Evolutionary conservation across 148 eudicot species (phyloP).

Genomic region (Camellia japonica): DNA sequence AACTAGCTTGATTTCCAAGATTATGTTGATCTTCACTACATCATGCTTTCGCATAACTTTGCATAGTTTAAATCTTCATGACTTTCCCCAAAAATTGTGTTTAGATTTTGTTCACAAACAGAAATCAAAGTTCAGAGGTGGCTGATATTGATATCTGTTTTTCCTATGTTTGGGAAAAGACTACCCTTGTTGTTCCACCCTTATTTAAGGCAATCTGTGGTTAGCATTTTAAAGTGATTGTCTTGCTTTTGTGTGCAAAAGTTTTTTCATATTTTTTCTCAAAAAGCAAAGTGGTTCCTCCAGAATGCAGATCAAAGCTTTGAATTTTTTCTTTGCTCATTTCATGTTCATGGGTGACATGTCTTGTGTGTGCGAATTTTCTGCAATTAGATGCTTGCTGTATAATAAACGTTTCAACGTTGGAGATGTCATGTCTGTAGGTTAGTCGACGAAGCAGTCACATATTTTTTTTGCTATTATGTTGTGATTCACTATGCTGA

Average conservation of each 20-base stretch:
- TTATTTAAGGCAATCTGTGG: background rate
- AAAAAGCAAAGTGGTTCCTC: background rate
- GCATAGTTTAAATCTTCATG: background rate
- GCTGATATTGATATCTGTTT: background rate
- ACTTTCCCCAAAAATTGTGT: background rate
- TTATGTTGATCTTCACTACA: background rate
- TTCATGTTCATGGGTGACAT: background rate
- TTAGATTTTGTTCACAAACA: background rate
- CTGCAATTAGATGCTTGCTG: background rate
- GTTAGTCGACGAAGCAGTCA: background rate
- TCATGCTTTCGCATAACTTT: background rate
- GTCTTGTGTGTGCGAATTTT: background rate
- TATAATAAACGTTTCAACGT: background rate
- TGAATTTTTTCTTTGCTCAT: background rate
- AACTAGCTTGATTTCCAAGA: background rate
- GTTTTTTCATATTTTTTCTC: background rate
- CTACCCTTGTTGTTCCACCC: background rate
- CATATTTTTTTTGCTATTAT: background rate
- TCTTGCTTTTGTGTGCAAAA: constrained; percentile 1
- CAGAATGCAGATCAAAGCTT: background rate
- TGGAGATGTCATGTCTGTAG: constrained; percentile 1
- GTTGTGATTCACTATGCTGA: background rate
- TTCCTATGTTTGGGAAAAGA: background rate
- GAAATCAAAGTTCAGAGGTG: background rate
- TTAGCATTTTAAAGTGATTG: background rate